These are phyloP conservation scores for Tetracladium maxilliforme DNA, from an alignment of 2,329 filamentous ascomycete species.

Conservation along the genomic window DNA sequence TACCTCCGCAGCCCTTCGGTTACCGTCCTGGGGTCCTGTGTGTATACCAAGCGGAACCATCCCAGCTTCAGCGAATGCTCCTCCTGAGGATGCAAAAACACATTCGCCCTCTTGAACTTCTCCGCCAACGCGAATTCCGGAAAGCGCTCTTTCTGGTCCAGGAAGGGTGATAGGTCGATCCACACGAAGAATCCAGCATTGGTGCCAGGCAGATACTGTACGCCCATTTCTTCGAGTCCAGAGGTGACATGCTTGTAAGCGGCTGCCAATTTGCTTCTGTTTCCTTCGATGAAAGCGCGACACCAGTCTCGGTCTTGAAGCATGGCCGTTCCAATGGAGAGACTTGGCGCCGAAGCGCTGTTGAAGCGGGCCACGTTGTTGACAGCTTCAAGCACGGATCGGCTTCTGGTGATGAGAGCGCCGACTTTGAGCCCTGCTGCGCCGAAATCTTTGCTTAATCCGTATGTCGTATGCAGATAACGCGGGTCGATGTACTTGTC, in stretches of 20 bases:
- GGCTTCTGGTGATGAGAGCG: constrained; percentile 17
- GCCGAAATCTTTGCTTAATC: constrained; percentile 21
- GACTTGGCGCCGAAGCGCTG: constrained; percentile 26
- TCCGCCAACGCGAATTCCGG: constrained; percentile 6
- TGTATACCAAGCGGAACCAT: constrained; percentile 6
- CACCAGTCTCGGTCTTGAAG: constrained; percentile 30
- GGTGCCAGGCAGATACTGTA: constrained; percentile 25
- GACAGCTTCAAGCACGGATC: constrained; percentile 17
- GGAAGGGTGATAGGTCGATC: constrained; percentile 29
- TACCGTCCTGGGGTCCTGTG: no score
- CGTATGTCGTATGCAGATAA: constrained; percentile 24
- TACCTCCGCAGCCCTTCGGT: no score
- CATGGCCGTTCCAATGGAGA: constrained; percentile 25
- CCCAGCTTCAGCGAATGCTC: constrained; percentile 6
- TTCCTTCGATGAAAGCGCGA: constrained; percentile 23
- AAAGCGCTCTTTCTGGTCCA: constrained; percentile 10
- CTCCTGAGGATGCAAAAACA: constrained; percentile 7
- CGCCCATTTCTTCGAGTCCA: constrained; percentile 21
- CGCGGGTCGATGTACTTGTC: constrained; percentile 25
- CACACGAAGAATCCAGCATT: constrained; percentile 45
- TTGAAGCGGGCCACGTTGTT: constrained; percentile 27
- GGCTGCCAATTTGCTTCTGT: constrained; percentile 20
- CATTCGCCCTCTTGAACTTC: constrained; percentile 5
- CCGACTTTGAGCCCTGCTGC: constrained; percentile 18
- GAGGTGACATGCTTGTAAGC: constrained; percentile 22